phyloP scores from a whole-genome alignment of 148 eudicot genomes.

The Suaeda aralocaspica region DNA sequence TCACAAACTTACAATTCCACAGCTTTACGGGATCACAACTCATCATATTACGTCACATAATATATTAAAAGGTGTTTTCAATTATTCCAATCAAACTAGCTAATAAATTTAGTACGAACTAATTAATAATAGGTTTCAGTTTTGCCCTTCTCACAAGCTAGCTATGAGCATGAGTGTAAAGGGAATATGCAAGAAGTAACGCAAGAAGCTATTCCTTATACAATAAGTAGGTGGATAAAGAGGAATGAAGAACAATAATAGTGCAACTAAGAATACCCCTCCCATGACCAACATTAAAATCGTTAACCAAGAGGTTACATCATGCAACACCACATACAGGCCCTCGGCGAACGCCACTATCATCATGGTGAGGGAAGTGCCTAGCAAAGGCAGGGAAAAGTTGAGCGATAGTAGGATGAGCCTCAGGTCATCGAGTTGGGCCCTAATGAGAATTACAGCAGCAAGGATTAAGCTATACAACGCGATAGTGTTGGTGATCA shows the following conservation, averaged over 20 bases:
- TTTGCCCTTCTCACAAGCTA: conserved; percentile 16
- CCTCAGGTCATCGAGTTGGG: conserved; percentile 26
- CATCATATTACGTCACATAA: too few relatives aligned
- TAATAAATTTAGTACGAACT: too few relatives aligned
- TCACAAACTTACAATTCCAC: too few relatives aligned
- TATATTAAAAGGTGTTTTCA: too few relatives aligned
- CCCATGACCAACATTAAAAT: conserved; percentile 24
- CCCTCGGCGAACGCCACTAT: conserved; percentile 28
- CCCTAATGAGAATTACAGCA: conserved; percentile 26
- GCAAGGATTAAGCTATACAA: conserved; percentile 18
- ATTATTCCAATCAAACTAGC: too few relatives aligned
- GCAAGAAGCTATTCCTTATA: conserved; percentile 6
- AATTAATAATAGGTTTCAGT: too few relatives aligned
- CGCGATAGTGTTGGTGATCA: conserved; percentile 19
- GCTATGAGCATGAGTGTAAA: conserved; percentile 22
- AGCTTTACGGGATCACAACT: too few relatives aligned
- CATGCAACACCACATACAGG: conserved; percentile 17
- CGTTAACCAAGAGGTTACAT: conserved; percentile 10
- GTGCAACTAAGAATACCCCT: conserved; percentile 17
- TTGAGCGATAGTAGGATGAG: conserved; percentile 15
- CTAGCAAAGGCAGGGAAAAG: conserved; percentile 27
- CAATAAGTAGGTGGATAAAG: conserved; percentile 12
- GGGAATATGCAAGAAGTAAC: conserved; percentile 15
- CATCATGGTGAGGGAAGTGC: conserved; percentile 20
- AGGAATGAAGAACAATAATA: conserved; percentile 24